Evolutionary conservation across 257 asterid genomes (phyloP), one percentile per base, ranked within the genome.

Genomic region (Solanum lignicaule): DNA sequence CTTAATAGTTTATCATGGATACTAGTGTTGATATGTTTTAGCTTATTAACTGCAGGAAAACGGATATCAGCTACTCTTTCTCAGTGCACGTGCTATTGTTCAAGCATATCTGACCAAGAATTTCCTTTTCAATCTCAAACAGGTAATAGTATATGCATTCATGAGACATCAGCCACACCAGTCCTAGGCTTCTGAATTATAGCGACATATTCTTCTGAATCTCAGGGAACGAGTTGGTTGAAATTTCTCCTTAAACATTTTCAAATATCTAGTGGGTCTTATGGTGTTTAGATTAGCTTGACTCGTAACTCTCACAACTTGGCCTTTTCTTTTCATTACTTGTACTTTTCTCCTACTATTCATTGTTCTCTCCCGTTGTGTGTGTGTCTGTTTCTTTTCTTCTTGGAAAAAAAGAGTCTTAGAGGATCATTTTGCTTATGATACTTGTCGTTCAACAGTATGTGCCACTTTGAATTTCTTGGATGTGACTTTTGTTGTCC

Each of bases 41-140:
- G 39, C 85, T 48, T 81, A 36, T 81, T 81, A 43, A 79, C 66
- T 87, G 73, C 98, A 96, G 99, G 99, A 94, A 90, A 96, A 97
- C 85, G 99, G 99, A 58, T 97, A 96, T 92, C 99, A 97, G 93
- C 97, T 97, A 75, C 93, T 97, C 87, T 97, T 97, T 91, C 93
- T 97, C 86, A 96, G 99, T 90, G 99, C 99, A 55, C 98, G 99
- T 21, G 99, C 99, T 76, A 97, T 97, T 85, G 99, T 96, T 89
- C 99, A 97, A 93, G 94, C 99, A 73, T 96, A 97, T 93, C 91
- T 97, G 89, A 96, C 99, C 21, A 95, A 93, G 87, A 96, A 94
- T 89, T 97, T 97, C 87, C 93, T 97, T 35, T 90, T 95, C 92
- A 97, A 97, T 92, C 96, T 97, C 87, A 97, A 96, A 93, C 99